Base-by-base conservation (phyloP, 495 filamentous ascomycete genomes). In the Penicillium verhagenii region DNA sequence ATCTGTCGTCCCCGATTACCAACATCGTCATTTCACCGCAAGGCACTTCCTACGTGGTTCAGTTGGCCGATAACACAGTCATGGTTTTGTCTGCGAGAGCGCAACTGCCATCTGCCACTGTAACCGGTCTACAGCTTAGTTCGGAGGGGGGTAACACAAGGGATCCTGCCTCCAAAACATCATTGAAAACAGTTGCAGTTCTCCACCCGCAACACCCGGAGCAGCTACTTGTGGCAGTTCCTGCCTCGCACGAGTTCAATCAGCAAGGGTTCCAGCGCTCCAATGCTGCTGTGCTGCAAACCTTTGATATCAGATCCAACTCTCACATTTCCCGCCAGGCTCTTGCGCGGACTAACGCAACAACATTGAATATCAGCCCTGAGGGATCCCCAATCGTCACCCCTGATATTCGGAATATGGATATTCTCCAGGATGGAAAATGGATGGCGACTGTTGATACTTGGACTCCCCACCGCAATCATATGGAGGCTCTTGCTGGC, bases 361-460 rank as follows among this genome's bases (percentile, higher is more conserved):
- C 94, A 0, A 88, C 86, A 47, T 68, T 88, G 53, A 94, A 88
- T 51, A 74, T 87, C 20, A 84, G 86, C 2, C 86, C 87, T 18
- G 86, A 88, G 51, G 80, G 85, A 0, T 79, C 80, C 37, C 75
- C 79, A 18, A 79, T 97, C 42, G 66, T 76, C 1, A 85, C 96
- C 53, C 92, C 94, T 7, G 83, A 86, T 56, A 79, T 95, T 42
- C 86, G 79, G 11, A 80, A 85, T 45, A 71, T 99, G 51, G 78
- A 82, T 47, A 79, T 92, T 53, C 89, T 88, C 20, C 66, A 78
- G 23, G 86, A 97, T 66, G 93, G 92, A 1, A 80, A 85, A 57
- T 99, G 94, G 94, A 79, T 99, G 56, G 91, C 89, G 31, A 96
- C 90, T 0, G 81, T 95, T 4, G 95, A 99, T 63, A 86, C 88